Conservation (phyloP, 2,329 filamentous ascomycete species). For the Fragosphaeria purpurea region DNA sequence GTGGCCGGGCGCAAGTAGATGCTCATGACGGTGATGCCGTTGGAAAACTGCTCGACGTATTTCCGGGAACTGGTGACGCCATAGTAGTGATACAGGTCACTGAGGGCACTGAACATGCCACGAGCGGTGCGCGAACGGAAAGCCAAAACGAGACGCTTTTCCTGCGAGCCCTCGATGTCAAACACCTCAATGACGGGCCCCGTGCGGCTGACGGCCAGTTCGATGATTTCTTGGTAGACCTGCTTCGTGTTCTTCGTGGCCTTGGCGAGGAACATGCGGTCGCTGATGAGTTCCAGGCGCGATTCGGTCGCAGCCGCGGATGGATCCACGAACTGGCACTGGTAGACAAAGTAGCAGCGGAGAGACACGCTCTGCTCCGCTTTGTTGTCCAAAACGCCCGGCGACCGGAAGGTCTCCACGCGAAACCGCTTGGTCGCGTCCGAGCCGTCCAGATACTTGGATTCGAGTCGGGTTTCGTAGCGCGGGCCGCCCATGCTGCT, state of each 20-base stretch:
- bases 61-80: constrained; percentile 92
- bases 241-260: constrained; percentile 91
- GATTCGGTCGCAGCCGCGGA: constrained; percentile 71
- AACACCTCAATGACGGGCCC: constrained; percentile 97
- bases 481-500: constrained; percentile 68
- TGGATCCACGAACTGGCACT: constrained; percentile 77
- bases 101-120: constrained; percentile 89
- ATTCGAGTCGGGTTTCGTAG: constrained; percentile 88
- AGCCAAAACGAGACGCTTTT: constrained; percentile 90
- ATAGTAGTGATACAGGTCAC: constrained; percentile 97
- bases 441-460: constrained; percentile 84
- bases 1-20: constrained; percentile 74
- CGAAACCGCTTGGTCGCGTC: constrained; percentile 68
- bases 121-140: constrained; percentile 89
- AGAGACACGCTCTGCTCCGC: constrained; percentile 65
- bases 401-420: constrained; percentile 94
- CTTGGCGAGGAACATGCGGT: constrained; percentile 90
- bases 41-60: constrained; percentile 98
- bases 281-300: constrained; percentile 80
- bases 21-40: constrained; percentile 94
- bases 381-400: constrained; percentile 60
- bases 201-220: constrained; percentile 70
- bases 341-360: constrained; percentile 98
- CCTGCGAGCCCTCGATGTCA: constrained; percentile 80
- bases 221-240: constrained; percentile 90